These are phyloP conservation scores for Apiospora aurea DNA, from an alignment of 2,329 filamentous ascomycete genomes.

Conservation along the genomic window DNA sequence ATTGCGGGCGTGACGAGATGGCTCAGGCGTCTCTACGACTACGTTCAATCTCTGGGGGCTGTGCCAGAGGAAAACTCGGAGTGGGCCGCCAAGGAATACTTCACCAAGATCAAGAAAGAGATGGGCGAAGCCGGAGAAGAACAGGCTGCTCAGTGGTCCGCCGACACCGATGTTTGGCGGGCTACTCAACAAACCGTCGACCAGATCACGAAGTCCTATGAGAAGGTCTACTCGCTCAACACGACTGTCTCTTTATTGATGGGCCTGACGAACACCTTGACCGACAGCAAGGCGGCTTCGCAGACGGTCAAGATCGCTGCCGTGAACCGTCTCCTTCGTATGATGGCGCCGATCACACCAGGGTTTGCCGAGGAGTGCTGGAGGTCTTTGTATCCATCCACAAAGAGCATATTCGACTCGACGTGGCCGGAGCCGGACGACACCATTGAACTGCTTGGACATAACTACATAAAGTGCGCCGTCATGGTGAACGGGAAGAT, in stretches of 20 bases:
- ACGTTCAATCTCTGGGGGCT: slow-evolving; percentile 48
- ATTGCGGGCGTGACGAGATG: slow-evolving; percentile 84
- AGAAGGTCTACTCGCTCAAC: slow-evolving; percentile 78
- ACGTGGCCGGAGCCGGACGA: slow-evolving; percentile 67
- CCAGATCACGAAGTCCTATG: slow-evolving; percentile 72
- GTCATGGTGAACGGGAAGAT: slow-evolving; percentile 85
- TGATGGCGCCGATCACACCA: slow-evolving; percentile 82
- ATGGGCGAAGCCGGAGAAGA: slow-evolving; percentile 40
- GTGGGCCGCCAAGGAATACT: slow-evolving; percentile 44
- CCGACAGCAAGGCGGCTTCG: slow-evolving; percentile 52
- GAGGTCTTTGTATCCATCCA: slow-evolving; percentile 59
- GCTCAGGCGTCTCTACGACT: slow-evolving; percentile 72
- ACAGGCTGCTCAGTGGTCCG: slow-evolving; percentile 48
- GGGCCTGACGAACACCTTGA: slow-evolving; percentile 75
- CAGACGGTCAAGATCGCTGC: slow-evolving; percentile 56
- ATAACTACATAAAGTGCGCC: slow-evolving; percentile 62
- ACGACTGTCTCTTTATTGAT: slow-evolving; percentile 85
- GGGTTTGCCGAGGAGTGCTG: slow-evolving; percentile 85
- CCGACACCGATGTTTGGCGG: slow-evolving; percentile 64
- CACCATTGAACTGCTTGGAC: slow-evolving; percentile 56
- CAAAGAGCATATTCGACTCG: slow-evolving; percentile 50
- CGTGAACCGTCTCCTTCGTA: slow-evolving; percentile 65
- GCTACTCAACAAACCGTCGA: slow-evolving; percentile 71
- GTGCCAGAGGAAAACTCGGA: slow-evolving; percentile 22
- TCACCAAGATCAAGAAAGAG: slow-evolving; percentile 44